These are phyloP conservation scores for Collybia nuda DNA, from an alignment of 768 basidiomycete species.

Conservation along the genomic window DNA sequence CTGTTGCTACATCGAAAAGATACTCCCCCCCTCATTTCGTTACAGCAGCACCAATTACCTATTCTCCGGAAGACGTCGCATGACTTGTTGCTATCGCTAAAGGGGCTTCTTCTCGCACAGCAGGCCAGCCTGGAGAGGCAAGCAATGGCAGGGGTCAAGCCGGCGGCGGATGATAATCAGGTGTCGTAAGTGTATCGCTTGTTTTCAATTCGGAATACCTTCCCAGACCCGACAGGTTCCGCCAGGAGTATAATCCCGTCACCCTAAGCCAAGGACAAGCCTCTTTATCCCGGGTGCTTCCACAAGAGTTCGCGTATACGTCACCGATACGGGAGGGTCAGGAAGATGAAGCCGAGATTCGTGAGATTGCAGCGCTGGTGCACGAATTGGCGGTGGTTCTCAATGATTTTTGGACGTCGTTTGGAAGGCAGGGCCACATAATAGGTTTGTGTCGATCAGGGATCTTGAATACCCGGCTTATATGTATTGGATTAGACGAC, in stretches of 20 bases:
- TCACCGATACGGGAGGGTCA: conserved; percentile 64
- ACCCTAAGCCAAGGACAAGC: conserved; percentile 70
- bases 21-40: neutral
- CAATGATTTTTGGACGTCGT: conserved; percentile 90
- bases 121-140: conserved; percentile 88
- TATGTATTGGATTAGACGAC: conserved; percentile 67
- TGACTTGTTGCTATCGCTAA: conserved; percentile 86
- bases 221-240: conserved; percentile 21
- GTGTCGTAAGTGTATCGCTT: conserved; percentile 19
- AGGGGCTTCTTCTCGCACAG: conserved; percentile 90
- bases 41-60: conserved; percentile 78
- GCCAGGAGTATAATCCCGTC: conserved; percentile 39
- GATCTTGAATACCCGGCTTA: neutral
- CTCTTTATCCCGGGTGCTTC: conserved; percentile 73
- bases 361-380: conserved; percentile 95
- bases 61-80: conserved; percentile 89
- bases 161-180: conserved; percentile 77
- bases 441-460: conserved; percentile 60
- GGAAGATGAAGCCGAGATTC: conserved; percentile 94
- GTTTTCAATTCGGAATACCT: neutral
- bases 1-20: too few relatives aligned
- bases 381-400: conserved; percentile 97
- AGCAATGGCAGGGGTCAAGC: conserved; percentile 82
- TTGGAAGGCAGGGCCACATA: conserved; percentile 93
- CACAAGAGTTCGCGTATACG: conserved; percentile 92